Evolutionary conservation across 2,329 filamentous ascomycete genomes (phyloP), one percentile per base, ranked within the genome.

Genomic region (Xylariaceae sp.): DNA sequence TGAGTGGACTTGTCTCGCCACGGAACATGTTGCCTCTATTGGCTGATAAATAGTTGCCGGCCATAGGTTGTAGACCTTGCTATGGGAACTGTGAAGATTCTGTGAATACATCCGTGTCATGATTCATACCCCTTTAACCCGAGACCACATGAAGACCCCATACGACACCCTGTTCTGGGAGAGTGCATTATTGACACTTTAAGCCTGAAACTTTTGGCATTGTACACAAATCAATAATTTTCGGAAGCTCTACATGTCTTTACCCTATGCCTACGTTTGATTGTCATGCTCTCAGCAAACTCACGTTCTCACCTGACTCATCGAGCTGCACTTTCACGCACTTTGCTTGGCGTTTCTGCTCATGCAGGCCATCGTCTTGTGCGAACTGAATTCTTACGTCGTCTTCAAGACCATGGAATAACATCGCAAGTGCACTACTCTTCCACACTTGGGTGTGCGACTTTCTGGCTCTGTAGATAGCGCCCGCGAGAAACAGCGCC

Each of bases 1-100:
- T 12, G 73, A 77, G 20, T 79, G 74, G 67, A 70, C 71, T 12
- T 81, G 77, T 59, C 61, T 80, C 54, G 74, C 79, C 21, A 75
- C 73, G 6, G 68, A 81, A 44, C 77, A 80, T 58, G 70, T 80
- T n/a, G 64, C 65, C 29, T 69, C 64, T 23, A 74, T 75, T 41
- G 50, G 56, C 44, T 59, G 56, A 29, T 37, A 12, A 21, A 23
- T 16, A 3, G 40, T 18, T 37, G 20, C 32, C 14, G 32, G 32
- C 32, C 5, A 7, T 37, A 16, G 12, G 32, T 14, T 10, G 12
- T 14, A 16, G 32, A 10, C 14, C 14, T 37, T 14, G 12, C 32
- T 16, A 14, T 26, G 9, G 23, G 4, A 26, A 26, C 9, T 26
- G 23, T 4, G 23, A 26, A 9, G 9, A 26, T 4, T 26, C 9